A percentile compares a stretch with the other conserved stretches of the same genome.
Conservation (phyloP, 805 yeast genomes). For the Lipomyces yamadae region DNA sequence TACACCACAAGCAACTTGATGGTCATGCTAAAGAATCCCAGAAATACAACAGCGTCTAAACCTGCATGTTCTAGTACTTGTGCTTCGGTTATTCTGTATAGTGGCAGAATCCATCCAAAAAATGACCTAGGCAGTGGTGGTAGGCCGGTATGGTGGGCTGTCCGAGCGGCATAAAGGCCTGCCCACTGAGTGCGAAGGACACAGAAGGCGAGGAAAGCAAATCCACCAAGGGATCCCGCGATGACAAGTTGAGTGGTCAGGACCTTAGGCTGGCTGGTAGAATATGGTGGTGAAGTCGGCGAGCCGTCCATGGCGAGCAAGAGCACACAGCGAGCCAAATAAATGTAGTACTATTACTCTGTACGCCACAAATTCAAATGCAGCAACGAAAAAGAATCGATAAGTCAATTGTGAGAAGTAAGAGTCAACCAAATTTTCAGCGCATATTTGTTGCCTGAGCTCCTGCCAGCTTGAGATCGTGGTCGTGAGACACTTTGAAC, state of each 20-base stretch:
- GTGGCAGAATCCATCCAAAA: conserved; percentile 80
- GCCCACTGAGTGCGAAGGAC: conserved; percentile 75
- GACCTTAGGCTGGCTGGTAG: conserved; percentile 52
- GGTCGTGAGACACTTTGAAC: not conserved
- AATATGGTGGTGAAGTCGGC: not conserved
- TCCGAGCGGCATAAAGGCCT: conserved; percentile 81
- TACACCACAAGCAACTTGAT: conserved; percentile 69
- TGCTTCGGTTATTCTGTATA: conserved; percentile 68
- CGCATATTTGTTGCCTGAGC: not conserved
- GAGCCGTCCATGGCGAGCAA: not conserved
- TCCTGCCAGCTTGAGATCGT: not conserved
- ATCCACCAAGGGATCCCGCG: conserved; percentile 68
- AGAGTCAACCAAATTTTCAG: not conserved
- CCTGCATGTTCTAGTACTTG: conserved; percentile 90
- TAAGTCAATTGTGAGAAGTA: not conserved
- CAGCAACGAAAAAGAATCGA: not conserved
- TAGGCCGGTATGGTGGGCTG: conserved; percentile 57
- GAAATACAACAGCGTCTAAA: conserved; percentile 87
- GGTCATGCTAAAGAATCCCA: conserved; percentile 89
- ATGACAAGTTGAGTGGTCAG: conserved; percentile 77
- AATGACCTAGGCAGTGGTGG: conserved; percentile 66
- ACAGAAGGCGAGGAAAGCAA: conserved; percentile 73
- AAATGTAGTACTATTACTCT: not conserved
- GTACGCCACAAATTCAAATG: not conserved
- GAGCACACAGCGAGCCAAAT: not conserved